Conservation (phyloP, 257 asterid species). For the Solanum peruvianum region DNA sequence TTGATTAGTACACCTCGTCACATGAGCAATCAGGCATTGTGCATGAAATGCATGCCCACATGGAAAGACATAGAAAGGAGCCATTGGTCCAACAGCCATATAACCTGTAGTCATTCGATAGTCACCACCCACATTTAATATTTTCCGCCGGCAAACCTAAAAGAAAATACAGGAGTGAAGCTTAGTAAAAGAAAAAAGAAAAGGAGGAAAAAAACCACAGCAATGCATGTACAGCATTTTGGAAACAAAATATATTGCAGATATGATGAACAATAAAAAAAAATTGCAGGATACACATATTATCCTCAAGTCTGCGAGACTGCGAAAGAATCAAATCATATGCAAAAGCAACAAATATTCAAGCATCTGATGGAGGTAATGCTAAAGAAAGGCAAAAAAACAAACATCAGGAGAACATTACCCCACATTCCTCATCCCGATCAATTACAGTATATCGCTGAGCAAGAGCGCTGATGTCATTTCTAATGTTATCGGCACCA, state of each 20-base stretch:
- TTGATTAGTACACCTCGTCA: slow-evolving; percentile 74
- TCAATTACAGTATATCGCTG: slow-evolving; percentile 82
- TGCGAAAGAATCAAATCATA: neutral
- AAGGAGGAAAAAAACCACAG: neutral
- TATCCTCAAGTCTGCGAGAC: neutral
- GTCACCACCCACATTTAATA: slow-evolving; percentile 56
- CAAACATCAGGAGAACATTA: slow-evolving; percentile 28
- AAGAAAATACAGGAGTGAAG: neutral
- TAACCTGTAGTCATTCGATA: slow-evolving; percentile 58
- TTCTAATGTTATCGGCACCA: slow-evolving; percentile 95
- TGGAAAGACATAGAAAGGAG: slow-evolving; percentile 96
- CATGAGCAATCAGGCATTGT: slow-evolving; percentile 86
- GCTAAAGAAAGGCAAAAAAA: neutral
- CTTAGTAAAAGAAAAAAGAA: neutral
- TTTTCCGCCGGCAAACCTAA: slow-evolving; percentile 79
- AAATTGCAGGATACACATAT: neutral
- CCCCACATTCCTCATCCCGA: slow-evolving; percentile 96
- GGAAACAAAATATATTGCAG: neutral
- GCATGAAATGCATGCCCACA: slow-evolving; percentile 96
- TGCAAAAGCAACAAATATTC: neutral
- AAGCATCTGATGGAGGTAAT: neutral
- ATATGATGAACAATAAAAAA: neutral
- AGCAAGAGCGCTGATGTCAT: slow-evolving; percentile 85
- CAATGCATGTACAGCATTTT: neutral
- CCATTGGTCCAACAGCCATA: slow-evolving; percentile 76